Evolutionary conservation across 2,329 filamentous ascomycete species (phyloP), one percentile per base, ranked within the genome.

Genomic region (Onygena corvina): DNA sequence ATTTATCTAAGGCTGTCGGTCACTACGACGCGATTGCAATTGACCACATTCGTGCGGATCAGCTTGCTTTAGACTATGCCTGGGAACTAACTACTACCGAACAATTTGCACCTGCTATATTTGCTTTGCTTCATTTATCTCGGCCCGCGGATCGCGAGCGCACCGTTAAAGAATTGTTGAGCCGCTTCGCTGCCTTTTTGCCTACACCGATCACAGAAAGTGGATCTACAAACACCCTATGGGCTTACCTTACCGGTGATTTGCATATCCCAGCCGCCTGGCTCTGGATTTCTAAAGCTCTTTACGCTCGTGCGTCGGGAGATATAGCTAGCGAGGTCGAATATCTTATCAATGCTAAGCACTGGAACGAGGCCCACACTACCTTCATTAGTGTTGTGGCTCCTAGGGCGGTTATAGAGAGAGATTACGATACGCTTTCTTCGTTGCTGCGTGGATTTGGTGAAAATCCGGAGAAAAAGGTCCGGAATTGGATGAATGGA

Each of bases 251-350:
- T 18, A 76, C 76, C 0, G 69, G 75, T 38, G 79, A 77, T 27
- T 77, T 89, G 48, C 76, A 79, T 54, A 77, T 96, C 35, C 87
- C 90, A 0, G 67, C 74, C 1, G 65, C 76, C 2, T 94, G 90
- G 88, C 75, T 96, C 46, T 94, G 86, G 80, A 79, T 86, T 52
- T 86, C 92, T 14, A 86, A 89, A 61, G 89, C 89, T 9, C 73
- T 90, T 11, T 83, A 84, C 65, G 88, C 87, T 67, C 83, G 85
- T 53, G 81, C 81, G 51, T 79, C 76, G 59, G 79, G 80, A 54
- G 80, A 89, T 61, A 74, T 83, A 8, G 75, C 74, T 40, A 72
- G 73, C 3, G 86, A 94, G 64, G 84, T 90, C 7, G 76, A 83
- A 49, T 92, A 82, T 59, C 79, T 98, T 9, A 76, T 96, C 52